These are phyloP conservation scores for Geosmithia putterillii DNA, from an alignment of 2,329 filamentous ascomycete species.

Conservation along the genomic window DNA sequence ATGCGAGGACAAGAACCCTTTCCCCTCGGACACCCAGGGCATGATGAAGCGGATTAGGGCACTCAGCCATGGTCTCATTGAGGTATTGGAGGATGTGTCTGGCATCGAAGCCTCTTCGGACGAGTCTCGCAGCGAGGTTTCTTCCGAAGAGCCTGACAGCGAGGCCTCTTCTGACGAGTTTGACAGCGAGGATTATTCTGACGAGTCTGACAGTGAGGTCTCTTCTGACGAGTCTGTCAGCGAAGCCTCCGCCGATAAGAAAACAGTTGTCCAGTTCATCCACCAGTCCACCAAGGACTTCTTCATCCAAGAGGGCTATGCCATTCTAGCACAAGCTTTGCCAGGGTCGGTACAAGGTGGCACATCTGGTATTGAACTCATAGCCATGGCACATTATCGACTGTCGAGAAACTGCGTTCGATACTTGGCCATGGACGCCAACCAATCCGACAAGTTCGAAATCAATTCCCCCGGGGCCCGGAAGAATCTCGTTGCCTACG, in stretches of 20 bases:
- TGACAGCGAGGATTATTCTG: no score
- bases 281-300: slow-evolving; percentile 1
- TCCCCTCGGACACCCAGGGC: background rate
- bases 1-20: background rate
- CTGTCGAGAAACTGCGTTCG: background rate
- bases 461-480: background rate
- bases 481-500: no score
- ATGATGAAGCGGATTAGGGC: background rate
- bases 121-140: no score
- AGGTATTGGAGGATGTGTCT: no score
- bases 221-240: no score
- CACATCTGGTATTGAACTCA: background rate
- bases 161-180: no score
- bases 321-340: background rate
- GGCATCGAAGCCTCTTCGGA: no score
- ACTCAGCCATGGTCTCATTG: background rate
- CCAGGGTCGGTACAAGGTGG: no score
- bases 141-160: no score
- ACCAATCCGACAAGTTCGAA: background rate
- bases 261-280: background rate
- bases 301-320: background rate
- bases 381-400: background rate
- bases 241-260: no score
- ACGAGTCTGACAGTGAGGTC: no score
- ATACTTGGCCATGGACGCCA: background rate